These are phyloP conservation scores for Plasmodium gallinaceum DNA, from an alignment of 169 alveolate genomes.

Conservation along the genomic window DNA sequence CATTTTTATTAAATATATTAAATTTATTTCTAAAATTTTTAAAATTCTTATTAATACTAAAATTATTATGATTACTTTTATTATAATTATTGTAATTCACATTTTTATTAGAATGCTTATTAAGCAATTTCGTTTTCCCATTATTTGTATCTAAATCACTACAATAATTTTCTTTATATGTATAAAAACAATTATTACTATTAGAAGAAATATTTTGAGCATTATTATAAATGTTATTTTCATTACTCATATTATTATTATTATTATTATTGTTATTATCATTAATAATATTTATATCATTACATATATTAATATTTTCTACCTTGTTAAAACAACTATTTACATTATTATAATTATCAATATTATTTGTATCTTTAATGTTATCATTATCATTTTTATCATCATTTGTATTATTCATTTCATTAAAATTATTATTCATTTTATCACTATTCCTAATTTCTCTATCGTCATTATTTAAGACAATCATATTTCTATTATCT, in stretches of 20 bases:
- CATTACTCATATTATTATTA: slow-evolving; percentile 1
- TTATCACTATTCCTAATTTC: neutral
- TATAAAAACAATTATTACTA: neutral
- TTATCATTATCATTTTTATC: neutral
- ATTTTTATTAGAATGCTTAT: neutral
- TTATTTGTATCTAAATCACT: slow-evolving; percentile 3
- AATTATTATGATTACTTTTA: slow-evolving; percentile 13
- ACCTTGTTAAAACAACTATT: neutral
- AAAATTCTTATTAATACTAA: slow-evolving; percentile 12
- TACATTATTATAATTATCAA: neutral
- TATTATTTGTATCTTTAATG: neutral
- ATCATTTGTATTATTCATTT: neutral
- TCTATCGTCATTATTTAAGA: neutral
- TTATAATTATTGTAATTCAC: neutral
- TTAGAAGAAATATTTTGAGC: neutral
- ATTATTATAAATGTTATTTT: neutral
- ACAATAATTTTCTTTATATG: slow-evolving; percentile 5
- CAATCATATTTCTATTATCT: neutral
- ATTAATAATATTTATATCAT: neutral
- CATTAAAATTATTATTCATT: neutral
- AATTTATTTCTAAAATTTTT: slow-evolving; percentile 11
- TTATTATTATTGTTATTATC: neutral
- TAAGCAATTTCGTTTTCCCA: neutral
- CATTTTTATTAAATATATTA: slow-evolving; percentile 1
- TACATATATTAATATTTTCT: neutral